These are phyloP conservation scores for Flammula alnicola DNA, from an alignment of 1,284 basidiomycete species.

Conservation along the genomic window DNA sequence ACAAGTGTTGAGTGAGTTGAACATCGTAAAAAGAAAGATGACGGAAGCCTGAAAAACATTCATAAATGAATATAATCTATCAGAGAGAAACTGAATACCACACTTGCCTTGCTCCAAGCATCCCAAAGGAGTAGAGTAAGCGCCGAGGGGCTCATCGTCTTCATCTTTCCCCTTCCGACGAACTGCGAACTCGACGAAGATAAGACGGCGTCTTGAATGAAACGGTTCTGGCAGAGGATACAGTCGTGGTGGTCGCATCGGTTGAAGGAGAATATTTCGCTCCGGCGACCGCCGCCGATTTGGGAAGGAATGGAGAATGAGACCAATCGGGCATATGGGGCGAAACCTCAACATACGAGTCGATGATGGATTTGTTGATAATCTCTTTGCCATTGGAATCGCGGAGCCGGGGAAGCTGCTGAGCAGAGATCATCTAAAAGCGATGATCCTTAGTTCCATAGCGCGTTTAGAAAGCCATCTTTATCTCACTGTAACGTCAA, in stretches of 20 bases:
- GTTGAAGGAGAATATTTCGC: slow-evolving; percentile 10
- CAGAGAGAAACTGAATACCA: slow-evolving; percentile 1
- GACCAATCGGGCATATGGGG: slow-evolving; percentile 81
- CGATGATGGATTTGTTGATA: slow-evolving; percentile 61
- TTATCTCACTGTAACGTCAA: slow-evolving; percentile 62
- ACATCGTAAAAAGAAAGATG: slow-evolving; percentile 88
- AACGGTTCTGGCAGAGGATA: slow-evolving; percentile 48
- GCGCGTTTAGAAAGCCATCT: no score
- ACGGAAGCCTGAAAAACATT: slow-evolving; percentile 79
- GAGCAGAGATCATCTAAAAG: slow-evolving; percentile 83
- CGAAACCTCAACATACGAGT: slow-evolving; percentile 82
- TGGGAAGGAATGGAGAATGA: slow-evolving; percentile 13
- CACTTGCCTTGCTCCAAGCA: slow-evolving; percentile 72
- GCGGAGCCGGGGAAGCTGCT: slow-evolving; percentile 85
- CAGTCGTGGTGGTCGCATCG: slow-evolving; percentile 7
- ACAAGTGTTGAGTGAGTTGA: slow-evolving; percentile 83
- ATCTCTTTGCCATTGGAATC: slow-evolving; percentile 68
- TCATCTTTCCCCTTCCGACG: slow-evolving; percentile 66
- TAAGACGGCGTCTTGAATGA: slow-evolving; percentile 68
- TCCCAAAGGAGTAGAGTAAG: slow-evolving; percentile 71
- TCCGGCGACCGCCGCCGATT: slow-evolving; percentile 8
- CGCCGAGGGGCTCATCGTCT: slow-evolving; percentile 68
- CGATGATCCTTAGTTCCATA: no score
- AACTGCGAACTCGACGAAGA: slow-evolving; percentile 83
- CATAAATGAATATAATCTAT: slow-evolving; percentile 18